Evolutionary conservation across 768 basidiomycete genomes (phyloP), one percentile per base, ranked within the genome.

Genomic region (Lyophyllum decastes): DNA sequence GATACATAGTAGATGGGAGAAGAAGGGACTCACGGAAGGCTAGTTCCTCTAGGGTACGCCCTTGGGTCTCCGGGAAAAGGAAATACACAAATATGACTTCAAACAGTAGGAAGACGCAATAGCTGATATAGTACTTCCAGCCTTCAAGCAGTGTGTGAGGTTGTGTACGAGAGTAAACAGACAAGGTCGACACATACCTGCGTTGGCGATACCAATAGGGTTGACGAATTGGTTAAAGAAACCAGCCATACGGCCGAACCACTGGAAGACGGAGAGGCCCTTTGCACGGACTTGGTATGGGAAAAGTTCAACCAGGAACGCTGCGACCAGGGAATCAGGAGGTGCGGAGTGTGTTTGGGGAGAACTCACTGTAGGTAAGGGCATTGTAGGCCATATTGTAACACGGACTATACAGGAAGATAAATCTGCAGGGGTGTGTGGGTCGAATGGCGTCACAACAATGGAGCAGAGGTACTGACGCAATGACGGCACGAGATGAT

Each of bases 181-280:
- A 26, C 27, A 11, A 27, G 50, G 11, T 45, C 24, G 19, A 43
- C 5, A 61, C 69, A 12, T 41, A 73, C 77, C 81, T 33, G 80
- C 74, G 51, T 82, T 79, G 26, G 71, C 73, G 57, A 85, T 81
- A n/a, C 83, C 83, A 61, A 85, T 85, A 7, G 85, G 84, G 67
- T 86, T 86, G 53, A 86, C 83, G 67, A 84, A 87, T 62, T 84
- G 83, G 65, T 87, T 87, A 77, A 87, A 83, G 72, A 83, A 84
- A 6, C 80, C 73, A 7, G 82, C 82, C 26, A 76, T 68, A 12
- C 84, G 80, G 45, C 78, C 73, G 68, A 80, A 83, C 75, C 78
- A 82, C 61, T 87, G 84, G 74, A 83, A 87, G 16, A 87, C 64
- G 4, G 85, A 72, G 52, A 88, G 79, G 38, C 87, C 87, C 66